These are phyloP conservation scores for Panicum hallii DNA, from an alignment of 202 grass and related monocot species.

Conservation along the genomic window DNA sequence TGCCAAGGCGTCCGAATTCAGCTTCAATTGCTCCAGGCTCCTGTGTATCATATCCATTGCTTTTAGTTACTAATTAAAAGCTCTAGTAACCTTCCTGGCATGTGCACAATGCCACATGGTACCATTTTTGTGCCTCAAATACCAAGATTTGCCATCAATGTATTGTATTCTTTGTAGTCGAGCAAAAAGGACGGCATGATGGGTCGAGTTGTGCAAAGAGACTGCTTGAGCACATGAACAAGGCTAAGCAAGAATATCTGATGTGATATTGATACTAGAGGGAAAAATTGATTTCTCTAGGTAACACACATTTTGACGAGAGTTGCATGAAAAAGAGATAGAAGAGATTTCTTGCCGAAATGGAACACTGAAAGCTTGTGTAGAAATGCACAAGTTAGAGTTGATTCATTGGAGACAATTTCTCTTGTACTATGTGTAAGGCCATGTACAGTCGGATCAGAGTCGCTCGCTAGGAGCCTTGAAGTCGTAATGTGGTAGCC, in stretches of 20 bases:
- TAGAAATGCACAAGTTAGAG: not conserved
- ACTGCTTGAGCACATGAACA: not conserved
- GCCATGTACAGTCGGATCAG: not conserved
- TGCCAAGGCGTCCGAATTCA: conserved; percentile 65
- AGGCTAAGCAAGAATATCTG: not conserved
- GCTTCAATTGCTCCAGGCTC: conserved; percentile 66
- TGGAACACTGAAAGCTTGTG: not conserved
- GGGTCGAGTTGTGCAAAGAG: no score
- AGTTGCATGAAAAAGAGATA: not conserved
- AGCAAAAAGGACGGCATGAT: not conserved
- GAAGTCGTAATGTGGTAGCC: not conserved
- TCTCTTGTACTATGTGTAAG: not conserved
- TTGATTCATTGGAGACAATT: not conserved
- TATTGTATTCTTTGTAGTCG: not conserved
- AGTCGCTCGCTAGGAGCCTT: not conserved
- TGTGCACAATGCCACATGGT: not conserved
- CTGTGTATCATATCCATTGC: conserved; percentile 18
- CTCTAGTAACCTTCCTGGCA: not conserved
- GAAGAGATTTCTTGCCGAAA: not conserved
- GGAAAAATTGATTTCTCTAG: not conserved
- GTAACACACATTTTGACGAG: not conserved
- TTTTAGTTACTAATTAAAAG: not conserved
- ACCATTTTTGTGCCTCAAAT: not conserved
- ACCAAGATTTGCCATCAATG: not conserved
- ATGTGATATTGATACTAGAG: not conserved